Conservation (phyloP, 345 rosid species). For the Viola odorata region DNA sequence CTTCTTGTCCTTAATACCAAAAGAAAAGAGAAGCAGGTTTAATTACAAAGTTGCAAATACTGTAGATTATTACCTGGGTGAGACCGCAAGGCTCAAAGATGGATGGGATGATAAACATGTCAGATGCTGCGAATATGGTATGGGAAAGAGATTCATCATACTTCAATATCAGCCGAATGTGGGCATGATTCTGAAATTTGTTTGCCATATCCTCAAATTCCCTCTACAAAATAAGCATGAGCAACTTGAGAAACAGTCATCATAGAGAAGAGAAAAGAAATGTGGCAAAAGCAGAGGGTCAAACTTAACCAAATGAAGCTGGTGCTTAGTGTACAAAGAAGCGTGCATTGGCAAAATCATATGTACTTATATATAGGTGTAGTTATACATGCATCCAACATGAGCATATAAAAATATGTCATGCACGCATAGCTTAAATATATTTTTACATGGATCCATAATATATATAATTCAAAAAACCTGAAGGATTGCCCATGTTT, state of each 20-base stretch:
- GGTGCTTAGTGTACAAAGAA: no score
- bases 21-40: no score
- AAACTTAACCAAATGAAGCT: background rate
- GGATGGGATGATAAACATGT: constrained; percentile 90
- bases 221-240: constrained; percentile 39
- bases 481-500: background rate
- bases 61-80: constrained; percentile 61
- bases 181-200: constrained; percentile 61
- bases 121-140: constrained; percentile 79
- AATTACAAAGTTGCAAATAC: background rate
- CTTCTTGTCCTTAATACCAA: no score
- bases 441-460: background rate
- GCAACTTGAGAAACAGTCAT: background rate
- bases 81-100: constrained; percentile 99
- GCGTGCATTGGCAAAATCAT: no score
- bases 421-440: background rate
- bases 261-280: background rate
- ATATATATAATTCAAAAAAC: background rate
- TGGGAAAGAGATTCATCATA: constrained; percentile 89
- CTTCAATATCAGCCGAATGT: constrained; percentile 67
- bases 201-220: constrained; percentile 85
- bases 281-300: background rate
- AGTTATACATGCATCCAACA: background rate
- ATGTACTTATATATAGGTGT: no score
- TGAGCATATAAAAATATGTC: background rate